Evolutionary conservation across 768 basidiomycete species (phyloP).

Genomic region (Paxillus ammoniavirescens): DNA sequence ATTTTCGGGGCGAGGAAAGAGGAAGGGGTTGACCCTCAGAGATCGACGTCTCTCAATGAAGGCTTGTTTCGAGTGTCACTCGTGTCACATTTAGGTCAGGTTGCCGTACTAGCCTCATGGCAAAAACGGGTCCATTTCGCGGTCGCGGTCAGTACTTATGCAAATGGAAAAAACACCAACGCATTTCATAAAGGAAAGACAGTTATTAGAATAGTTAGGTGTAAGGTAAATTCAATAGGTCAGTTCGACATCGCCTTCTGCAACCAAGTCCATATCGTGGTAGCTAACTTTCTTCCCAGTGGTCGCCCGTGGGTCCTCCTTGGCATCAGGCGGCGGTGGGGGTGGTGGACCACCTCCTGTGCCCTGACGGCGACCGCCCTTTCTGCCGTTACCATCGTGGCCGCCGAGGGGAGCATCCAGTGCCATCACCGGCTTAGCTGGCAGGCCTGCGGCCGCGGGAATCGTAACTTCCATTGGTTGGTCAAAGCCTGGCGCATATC

Average conservation of each 20-base stretch:
- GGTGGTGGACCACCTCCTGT: conserved; percentile 56
- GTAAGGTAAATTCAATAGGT: conserved; percentile 35
- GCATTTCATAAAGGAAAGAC: conserved; percentile 29
- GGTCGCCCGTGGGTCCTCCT: conserved; percentile 90
- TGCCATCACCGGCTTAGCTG: conserved; percentile 69
- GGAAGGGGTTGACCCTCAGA: conserved; percentile 19
- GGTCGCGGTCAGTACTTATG: background rate
- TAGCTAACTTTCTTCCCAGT: conserved; percentile 90
- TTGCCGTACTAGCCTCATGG: conserved; percentile 26
- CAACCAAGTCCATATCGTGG: conserved; percentile 93
- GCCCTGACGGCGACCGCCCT: conserved; percentile 39
- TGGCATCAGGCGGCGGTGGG: conserved; percentile 83
- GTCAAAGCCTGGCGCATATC: conserved; percentile 57
- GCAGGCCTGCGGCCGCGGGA: conserved; percentile 71
- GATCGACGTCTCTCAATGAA: conserved; percentile 28
- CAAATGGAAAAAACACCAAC: conserved; percentile 14
- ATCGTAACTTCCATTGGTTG: conserved; percentile 42
- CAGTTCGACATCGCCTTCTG: conserved; percentile 72
- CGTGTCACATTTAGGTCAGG: conserved; percentile 20
- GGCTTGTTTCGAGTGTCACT: conserved; percentile 19
- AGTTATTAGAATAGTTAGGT: conserved; percentile 23
- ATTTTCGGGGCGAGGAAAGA: conserved; percentile 11
- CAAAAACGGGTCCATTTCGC: background rate
- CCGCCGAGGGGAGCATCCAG: conserved; percentile 50
- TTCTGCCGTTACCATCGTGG: conserved; percentile 29